Percentiles rank a stretch among this genome's conserved stretches.
Conservation (phyloP, 2,329 filamentous ascomycete species). For the Colletotrichum tamarilloi region DNA sequence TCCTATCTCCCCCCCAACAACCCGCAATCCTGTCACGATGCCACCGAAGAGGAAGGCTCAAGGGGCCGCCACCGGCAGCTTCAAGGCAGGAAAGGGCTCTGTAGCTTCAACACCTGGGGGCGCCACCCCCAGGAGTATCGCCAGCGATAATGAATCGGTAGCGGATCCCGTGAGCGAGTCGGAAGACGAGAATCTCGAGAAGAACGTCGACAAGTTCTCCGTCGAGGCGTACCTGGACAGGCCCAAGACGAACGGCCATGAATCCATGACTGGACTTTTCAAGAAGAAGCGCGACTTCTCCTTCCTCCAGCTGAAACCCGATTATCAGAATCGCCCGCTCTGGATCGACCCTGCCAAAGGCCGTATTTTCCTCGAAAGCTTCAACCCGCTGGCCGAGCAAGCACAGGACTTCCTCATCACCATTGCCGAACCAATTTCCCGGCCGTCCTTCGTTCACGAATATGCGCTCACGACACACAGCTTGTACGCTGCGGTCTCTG, state of each 20-base stretch:
- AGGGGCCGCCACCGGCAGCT: constrained; percentile 56
- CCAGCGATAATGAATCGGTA: constrained; percentile 61
- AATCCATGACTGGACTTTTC: constrained; percentile 45
- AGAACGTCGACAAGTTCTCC: constrained; percentile 71
- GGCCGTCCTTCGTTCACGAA: constrained; percentile 92
- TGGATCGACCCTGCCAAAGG: constrained; percentile 93
- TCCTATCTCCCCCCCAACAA: neutral
- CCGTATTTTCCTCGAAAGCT: constrained; percentile 92
- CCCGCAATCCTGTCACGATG: constrained; percentile 57
- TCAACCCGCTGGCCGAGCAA: constrained; percentile 85
- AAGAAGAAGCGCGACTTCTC: constrained; percentile 75
- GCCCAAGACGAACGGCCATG: constrained; percentile 28
- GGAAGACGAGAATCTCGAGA: constrained; percentile 65
- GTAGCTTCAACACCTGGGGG: constrained; percentile 70
- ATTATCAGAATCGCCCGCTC: constrained; percentile 88
- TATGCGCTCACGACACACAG: constrained; percentile 93
- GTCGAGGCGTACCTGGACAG: constrained; percentile 56
- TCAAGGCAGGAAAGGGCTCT: constrained; percentile 68
- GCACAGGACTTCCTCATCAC: constrained; percentile 96
- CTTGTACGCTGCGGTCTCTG: constrained; percentile 93
- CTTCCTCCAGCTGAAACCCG: constrained; percentile 83
- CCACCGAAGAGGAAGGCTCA: constrained; percentile 77
- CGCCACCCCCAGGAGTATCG: constrained; percentile 68
- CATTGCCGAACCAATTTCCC: constrained; percentile 91
- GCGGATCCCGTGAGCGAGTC: constrained; percentile 46